Percentiles rank a stretch among this genome's conserved stretches.
These are phyloP conservation scores for Podospora fimiseda DNA, from an alignment of 495 filamentous ascomycete genomes.

Conservation along the genomic window DNA sequence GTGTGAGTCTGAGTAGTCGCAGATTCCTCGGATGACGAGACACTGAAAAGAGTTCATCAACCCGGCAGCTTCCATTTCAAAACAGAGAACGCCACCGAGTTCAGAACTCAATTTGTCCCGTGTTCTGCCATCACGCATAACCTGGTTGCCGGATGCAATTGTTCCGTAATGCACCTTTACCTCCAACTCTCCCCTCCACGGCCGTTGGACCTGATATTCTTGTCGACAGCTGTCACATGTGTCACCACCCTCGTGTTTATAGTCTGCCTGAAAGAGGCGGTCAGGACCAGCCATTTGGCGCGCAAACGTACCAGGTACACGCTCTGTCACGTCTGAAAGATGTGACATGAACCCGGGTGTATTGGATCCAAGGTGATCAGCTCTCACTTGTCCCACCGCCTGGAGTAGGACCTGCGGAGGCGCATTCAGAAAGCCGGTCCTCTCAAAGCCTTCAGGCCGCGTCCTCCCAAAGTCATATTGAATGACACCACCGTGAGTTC, in stretches of 20 bases:
- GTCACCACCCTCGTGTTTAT: neutral
- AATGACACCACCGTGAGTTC: neutral
- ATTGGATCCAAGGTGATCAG: neutral
- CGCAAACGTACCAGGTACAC: neutral
- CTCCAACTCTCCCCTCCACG: neutral
- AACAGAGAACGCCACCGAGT: neutral
- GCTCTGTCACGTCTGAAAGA: neutral
- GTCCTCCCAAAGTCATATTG: neutral
- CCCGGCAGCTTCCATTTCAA: neutral
- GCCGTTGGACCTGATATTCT: neutral
- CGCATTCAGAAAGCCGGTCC: neutral
- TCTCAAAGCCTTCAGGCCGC: neutral
- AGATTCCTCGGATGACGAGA: neutral
- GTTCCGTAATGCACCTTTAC: neutral
- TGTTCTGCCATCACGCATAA: neutral
- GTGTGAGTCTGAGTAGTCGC: neutral
- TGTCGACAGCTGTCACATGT: neutral
- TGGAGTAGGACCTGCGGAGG: neutral
- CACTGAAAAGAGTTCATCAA: neutral
- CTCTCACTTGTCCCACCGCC: neutral
- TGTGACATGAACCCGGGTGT: neutral
- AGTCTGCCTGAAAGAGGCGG: neutral
- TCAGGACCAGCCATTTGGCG: neutral
- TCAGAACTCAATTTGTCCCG: neutral
- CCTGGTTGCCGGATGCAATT: neutral